A percentile compares a stretch with the other conserved stretches of the same genome.
These are phyloP conservation scores for Calonectria pseudoturangicola DNA, from an alignment of 2,329 filamentous ascomycete species.

Conservation along the genomic window DNA sequence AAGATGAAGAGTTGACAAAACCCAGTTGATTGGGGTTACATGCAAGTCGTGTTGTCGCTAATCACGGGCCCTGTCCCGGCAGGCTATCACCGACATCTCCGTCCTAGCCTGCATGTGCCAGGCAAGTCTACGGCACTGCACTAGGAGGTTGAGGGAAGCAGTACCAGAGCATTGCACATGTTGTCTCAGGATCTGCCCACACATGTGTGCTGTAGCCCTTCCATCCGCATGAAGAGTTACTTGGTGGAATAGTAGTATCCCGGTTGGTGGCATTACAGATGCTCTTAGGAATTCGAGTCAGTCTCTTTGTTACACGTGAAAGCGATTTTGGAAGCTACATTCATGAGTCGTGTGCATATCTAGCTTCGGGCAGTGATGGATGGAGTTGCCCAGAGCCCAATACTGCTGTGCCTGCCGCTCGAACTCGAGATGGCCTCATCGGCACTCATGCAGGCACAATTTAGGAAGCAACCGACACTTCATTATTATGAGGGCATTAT, in stretches of 20 bases:
- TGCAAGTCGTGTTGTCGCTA: slow-evolving; percentile 51
- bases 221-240: slow-evolving; percentile 14
- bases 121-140: slow-evolving; percentile 41
- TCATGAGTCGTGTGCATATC: slow-evolving; percentile 18
- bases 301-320: slow-evolving; percentile 20
- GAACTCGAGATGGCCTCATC: slow-evolving; percentile 11
- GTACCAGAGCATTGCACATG: slow-evolving; percentile 10
- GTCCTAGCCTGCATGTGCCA: slow-evolving; percentile 49
- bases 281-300: slow-evolving; percentile 10
- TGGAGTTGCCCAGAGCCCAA: slow-evolving; percentile 32
- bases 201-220: slow-evolving; percentile 5
- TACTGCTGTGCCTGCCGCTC: slow-evolving; percentile 19
- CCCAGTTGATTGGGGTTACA: slow-evolving; percentile 50
- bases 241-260: slow-evolving; percentile 8
- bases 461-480: slow-evolving; percentile 10
- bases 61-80: slow-evolving; percentile 50
- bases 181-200: slow-evolving; percentile 14
- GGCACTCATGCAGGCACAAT: slow-evolving; percentile 25
- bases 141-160: slow-evolving; percentile 29
- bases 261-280: slow-evolving; percentile 23
- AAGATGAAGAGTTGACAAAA: slow-evolving; percentile 52
- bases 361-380: slow-evolving; percentile 27
- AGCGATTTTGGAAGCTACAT: neutral
- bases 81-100: slow-evolving; percentile 43
- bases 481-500: slow-evolving; percentile 11